Evolutionary conservation across 257 asterid genomes (phyloP), one percentile per base, ranked within the genome.

Genomic region (Przewalskia tangutica): DNA sequence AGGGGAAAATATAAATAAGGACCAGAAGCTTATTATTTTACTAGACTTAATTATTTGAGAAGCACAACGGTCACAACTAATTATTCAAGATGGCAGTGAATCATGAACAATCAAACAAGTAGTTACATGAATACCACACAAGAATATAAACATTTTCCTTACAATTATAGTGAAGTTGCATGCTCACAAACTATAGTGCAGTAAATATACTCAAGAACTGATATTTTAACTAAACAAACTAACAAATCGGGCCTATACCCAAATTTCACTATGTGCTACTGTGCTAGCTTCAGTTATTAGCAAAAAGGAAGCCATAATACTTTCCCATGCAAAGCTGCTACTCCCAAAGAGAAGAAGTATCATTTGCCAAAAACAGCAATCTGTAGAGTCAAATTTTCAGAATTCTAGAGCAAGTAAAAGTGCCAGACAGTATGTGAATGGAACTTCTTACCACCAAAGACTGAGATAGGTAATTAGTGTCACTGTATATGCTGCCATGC

Each of bases 381-480:
- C 50, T 11, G 34, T 5, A 81, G 27, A 50, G 79, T 63, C 14
- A 50, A 76, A 56, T 53, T 34, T 38, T 59, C 12, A 62, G 34
- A 77, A 23, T 17, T 63, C 63, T 14, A 63, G 20, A 10, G 76
- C 60, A 48, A 50, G 50, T 64, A 23, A 77, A 56, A 51, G 50
- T 38, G 51, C 18, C 3, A 3, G 4, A 42, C 64, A 64, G 38
- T 17, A 53, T 48, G 17, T 62, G 60, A 18, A 42, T 67, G 80
- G 40, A 77, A 84, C 81, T 59, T 62, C 92, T 92, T 86, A 95
- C 98, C 98, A 91, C 98, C 98, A 95, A 83, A 95, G 95, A 82
- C 92, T 85, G 82, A 95, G 81, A 86, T 95, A 95, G 1, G 94
- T 87, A 51, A 90, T 79, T 88, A 95, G 79, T 7, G 97, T 95